phyloP scores from a whole-genome alignment of 768 basidiomycete genomes.

The Cystoderma amianthinum region DNA sequence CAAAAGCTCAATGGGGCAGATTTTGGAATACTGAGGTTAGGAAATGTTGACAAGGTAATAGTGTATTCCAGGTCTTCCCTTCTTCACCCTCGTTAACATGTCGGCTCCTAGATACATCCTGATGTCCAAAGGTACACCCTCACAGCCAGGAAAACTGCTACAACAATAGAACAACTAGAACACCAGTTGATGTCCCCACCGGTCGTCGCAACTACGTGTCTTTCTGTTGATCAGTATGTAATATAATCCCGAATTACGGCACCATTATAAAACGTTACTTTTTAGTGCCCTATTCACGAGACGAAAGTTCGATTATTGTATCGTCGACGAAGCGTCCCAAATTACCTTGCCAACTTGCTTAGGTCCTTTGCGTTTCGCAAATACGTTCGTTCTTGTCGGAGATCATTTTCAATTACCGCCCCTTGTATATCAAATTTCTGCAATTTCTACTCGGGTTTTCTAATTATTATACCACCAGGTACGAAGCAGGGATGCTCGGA shows the following conservation, averaged over 20 bases:
- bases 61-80: conserved; percentile 2
- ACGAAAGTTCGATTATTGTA: conserved; percentile 90
- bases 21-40: conserved; percentile 76
- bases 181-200: conserved; percentile 79
- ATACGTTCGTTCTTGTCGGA: conserved; percentile 90
- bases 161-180: conserved; percentile 78
- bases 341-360: conserved; percentile 94
- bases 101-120: conserved; percentile 63
- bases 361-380: conserved; percentile 85
- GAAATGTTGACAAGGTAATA: conserved; percentile 85
- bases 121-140: conserved; percentile 70
- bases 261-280: conserved; percentile 11
- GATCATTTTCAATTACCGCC: conserved; percentile 98
- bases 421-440: conserved; percentile 43
- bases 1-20: conserved; percentile 66
- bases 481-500: conserved; percentile 69
- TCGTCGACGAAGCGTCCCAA: conserved; percentile 97
- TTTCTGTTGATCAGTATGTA: conserved; percentile 89
- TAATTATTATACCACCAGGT: conserved; percentile 43
- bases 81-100: conserved; percentile 1
- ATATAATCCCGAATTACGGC: conserved; percentile 17
- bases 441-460: background rate
- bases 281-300: conserved; percentile 76
- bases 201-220: conserved; percentile 93
- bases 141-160: conserved; percentile 42